Evolutionary conservation across 257 asterid species (phyloP).

Genomic region (Lavandula angustifolia): DNA sequence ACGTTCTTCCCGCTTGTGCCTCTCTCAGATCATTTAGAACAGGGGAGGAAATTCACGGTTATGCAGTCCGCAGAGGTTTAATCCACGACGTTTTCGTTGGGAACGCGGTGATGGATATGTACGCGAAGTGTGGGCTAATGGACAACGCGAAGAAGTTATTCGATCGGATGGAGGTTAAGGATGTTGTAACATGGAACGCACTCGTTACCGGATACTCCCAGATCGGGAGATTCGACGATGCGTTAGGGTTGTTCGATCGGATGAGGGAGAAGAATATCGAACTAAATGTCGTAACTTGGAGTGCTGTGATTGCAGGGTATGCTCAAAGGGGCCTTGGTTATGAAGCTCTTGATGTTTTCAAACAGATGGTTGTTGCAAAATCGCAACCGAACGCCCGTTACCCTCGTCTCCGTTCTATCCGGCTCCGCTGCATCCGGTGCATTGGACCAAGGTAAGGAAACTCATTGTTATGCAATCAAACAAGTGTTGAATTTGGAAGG

Average conservation of each 20-base stretch:
- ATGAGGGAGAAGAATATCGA: conserved; percentile 62
- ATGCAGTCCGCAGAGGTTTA: conserved; percentile 60
- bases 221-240: conserved; percentile 65
- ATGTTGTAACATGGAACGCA: conserved; percentile 88
- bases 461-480: conserved; percentile 58
- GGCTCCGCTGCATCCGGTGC: conserved; percentile 80
- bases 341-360: conserved; percentile 69
- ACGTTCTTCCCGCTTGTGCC: conserved; percentile 75
- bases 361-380: conserved; percentile 61
- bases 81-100: conserved; percentile 69
- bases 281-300: conserved; percentile 85
- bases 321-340: conserved; percentile 86
- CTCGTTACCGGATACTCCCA: conserved; percentile 87
- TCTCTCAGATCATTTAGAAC: conserved; percentile 42
- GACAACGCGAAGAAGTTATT: conserved; percentile 67
- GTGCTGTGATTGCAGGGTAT: conserved; percentile 87
- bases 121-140: conserved; percentile 73
- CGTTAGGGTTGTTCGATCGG: conserved; percentile 58
- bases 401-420: conserved; percentile 74
- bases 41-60: conserved; percentile 70
- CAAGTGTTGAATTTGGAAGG: conserved; percentile 44
- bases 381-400: conserved; percentile 74
- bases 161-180: conserved; percentile 69
- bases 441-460: conserved; percentile 67
- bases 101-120: conserved; percentile 82